Evolutionary conservation across 371 early-diverging fungal genomes (phyloP).

Genomic region (Mucor racemosus): DNA sequence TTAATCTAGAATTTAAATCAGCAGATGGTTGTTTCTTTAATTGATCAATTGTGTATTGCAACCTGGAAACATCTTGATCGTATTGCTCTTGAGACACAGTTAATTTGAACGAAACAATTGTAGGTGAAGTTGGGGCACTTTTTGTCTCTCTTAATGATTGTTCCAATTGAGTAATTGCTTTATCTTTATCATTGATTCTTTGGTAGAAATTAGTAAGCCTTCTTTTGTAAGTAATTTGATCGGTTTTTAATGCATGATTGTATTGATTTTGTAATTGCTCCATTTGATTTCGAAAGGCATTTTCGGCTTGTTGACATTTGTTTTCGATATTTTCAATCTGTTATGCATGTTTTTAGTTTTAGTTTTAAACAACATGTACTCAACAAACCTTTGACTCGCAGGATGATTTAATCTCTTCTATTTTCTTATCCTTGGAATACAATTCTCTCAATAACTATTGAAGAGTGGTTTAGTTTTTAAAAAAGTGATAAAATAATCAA

Average conservation of each 20-base stretch:
- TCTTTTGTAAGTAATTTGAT: slow-evolving; percentile 33
- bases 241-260: slow-evolving; percentile 19
- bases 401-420: slow-evolving; percentile 2
- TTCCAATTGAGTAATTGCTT: slow-evolving; percentile 11
- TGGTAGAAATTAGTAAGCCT: slow-evolving; percentile 28
- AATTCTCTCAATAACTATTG: slow-evolving; percentile 37
- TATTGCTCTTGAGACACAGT: slow-evolving; percentile 9
- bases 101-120: neutral
- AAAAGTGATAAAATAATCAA: neutral
- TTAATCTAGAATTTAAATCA: slow-evolving; percentile 7
- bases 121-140: slow-evolving; percentile 28
- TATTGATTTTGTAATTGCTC: slow-evolving; percentile 20
- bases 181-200: slow-evolving; percentile 23
- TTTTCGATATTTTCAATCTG: slow-evolving; percentile 1
- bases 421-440: slow-evolving; percentile 32
- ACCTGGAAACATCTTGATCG: neutral
- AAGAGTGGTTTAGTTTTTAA: neutral
- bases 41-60: neutral
- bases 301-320: slow-evolving; percentile 20
- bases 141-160: slow-evolving; percentile 12
- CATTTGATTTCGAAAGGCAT: slow-evolving; percentile 19
- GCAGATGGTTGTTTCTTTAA: neutral
- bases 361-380: neutral
- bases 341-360: slow-evolving; percentile 8
- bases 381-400: neutral